phyloP scores from a whole-genome alignment of 352 stramenopile species.

The Phytophthora idaei region DNA sequence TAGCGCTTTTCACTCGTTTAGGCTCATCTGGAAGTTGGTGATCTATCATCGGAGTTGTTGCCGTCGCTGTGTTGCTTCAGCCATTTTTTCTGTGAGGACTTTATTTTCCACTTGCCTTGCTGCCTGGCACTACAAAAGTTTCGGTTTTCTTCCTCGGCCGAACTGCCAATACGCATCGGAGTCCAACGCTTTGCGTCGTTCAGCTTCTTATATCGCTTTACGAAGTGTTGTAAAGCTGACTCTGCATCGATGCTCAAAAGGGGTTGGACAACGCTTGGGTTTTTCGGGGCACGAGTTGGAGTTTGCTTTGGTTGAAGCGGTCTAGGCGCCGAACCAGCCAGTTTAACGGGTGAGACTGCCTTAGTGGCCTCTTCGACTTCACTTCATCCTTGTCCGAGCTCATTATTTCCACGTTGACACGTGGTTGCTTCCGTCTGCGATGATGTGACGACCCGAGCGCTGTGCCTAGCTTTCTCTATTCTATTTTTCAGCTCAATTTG shows the following conservation, averaged over 20 bases:
- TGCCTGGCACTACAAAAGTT: background rate
- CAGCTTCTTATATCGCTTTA: background rate
- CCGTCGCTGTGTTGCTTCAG: background rate
- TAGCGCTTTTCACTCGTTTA: conserved; percentile 21
- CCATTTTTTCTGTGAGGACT: conserved; percentile 2
- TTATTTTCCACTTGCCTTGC: background rate
- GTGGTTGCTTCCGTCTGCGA: background rate
- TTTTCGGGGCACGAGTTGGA: conserved; percentile 2
- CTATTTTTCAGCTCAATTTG: background rate
- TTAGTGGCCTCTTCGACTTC: background rate
- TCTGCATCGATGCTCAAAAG: conserved; percentile 57
- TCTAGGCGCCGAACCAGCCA: background rate
- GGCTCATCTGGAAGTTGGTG: background rate
- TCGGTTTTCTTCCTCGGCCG: conserved; percentile 8
- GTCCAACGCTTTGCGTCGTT: conserved; percentile 26
- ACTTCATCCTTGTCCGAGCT: conserved; percentile 1
- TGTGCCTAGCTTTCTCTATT: conserved; percentile 4
- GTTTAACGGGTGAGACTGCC: conserved; percentile 7
- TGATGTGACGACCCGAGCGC: background rate
- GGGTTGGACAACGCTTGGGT: conserved; percentile 40
- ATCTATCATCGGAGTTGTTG: background rate
- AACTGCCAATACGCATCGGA: conserved; percentile 44
- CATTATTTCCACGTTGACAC: background rate
- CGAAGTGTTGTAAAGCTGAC: conserved; percentile 29
- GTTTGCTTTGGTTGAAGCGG: background rate